phyloP scores from a whole-genome alignment of 1,284 basidiomycete species.

The Microbotryum intermedium region DNA sequence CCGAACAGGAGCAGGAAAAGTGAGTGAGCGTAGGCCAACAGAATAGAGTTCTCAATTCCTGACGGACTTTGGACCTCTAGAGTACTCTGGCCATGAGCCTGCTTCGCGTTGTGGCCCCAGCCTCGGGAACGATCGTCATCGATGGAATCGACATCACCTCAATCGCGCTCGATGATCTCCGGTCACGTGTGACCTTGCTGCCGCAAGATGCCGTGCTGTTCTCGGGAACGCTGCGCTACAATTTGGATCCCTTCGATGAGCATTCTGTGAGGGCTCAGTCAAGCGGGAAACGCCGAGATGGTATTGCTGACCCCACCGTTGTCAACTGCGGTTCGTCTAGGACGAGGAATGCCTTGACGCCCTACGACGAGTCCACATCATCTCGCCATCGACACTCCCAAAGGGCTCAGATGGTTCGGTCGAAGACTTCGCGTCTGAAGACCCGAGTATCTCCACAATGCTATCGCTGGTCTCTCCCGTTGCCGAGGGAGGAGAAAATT shows the following conservation, averaged over 20 bases:
- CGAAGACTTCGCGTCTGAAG: background rate
- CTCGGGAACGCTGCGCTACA: slow-evolving; percentile 71
- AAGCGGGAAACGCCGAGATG: no score
- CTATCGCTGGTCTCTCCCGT: slow-evolving; percentile 34
- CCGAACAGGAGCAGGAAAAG: slow-evolving; percentile 41
- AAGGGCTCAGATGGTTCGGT: background rate
- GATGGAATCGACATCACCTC: slow-evolving; percentile 74
- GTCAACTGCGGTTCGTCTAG: background rate
- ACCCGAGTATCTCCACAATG: background rate
- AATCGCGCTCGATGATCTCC: slow-evolving; percentile 15
- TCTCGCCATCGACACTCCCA: slow-evolving; percentile 1
- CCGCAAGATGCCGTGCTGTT: slow-evolving; percentile 62
- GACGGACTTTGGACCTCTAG: slow-evolving; percentile 39
- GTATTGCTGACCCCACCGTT: background rate
- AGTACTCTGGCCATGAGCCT: slow-evolving; percentile 70
- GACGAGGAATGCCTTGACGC: slow-evolving; percentile 12
- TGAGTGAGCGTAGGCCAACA: background rate
- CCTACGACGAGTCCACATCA: slow-evolving; percentile 46
- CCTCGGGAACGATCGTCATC: slow-evolving; percentile 64
- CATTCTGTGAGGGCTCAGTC: slow-evolving; percentile 40
- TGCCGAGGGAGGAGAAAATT: slow-evolving; percentile 38
- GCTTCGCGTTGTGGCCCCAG: slow-evolving; percentile 77
- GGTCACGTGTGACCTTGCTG: slow-evolving; percentile 32
- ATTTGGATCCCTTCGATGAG: slow-evolving; percentile 77
- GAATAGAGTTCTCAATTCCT: background rate